Evolutionary conservation across 768 basidiomycete genomes (phyloP).

Genomic region (Fomitopsis pulvina): DNA sequence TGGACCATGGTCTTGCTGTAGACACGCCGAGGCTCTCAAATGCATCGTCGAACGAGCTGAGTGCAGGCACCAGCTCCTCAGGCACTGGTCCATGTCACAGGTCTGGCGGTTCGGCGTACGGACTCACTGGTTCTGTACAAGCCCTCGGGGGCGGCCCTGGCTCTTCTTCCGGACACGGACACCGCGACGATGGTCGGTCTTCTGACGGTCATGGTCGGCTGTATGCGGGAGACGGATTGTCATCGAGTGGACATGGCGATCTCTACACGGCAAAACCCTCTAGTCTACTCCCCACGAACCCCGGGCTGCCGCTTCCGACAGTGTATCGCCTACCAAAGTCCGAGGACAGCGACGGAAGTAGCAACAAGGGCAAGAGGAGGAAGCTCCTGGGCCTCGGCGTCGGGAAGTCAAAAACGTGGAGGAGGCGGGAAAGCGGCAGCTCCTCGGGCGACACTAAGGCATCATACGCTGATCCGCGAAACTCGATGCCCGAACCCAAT

Average conservation of each 20-base stretch:
- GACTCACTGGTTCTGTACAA: constrained; percentile 2
- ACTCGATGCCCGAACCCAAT: constrained; percentile 1
- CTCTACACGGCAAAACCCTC: constrained; percentile 5
- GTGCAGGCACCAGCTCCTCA: not conserved
- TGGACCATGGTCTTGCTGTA: constrained; percentile 1
- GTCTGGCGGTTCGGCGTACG: constrained; percentile 4
- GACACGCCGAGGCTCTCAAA: constrained; percentile 4
- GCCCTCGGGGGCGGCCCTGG: constrained; percentile 6
- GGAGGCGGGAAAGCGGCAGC: not conserved
- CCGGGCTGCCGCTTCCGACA: constrained; percentile 4
- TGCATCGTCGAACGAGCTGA: constrained; percentile 11
- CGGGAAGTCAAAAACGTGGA: too few relatives aligned
- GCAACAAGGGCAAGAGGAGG: not conserved
- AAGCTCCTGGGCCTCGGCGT: constrained; percentile 8
- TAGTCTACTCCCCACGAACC: constrained; percentile 17
- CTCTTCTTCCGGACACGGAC: constrained; percentile 11
- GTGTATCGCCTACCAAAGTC: constrained; percentile 9
- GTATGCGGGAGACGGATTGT: not conserved
- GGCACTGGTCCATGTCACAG: not conserved
- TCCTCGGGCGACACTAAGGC: constrained; percentile 1
- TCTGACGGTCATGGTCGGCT: constrained; percentile 10
- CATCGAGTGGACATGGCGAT: not conserved
- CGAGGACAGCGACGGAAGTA: constrained; percentile 5
- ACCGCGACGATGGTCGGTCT: not conserved
- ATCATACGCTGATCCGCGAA: not conserved